phyloP scores from a whole-genome alignment of 306 rosid species.

The Cajanus cajan region DNA sequence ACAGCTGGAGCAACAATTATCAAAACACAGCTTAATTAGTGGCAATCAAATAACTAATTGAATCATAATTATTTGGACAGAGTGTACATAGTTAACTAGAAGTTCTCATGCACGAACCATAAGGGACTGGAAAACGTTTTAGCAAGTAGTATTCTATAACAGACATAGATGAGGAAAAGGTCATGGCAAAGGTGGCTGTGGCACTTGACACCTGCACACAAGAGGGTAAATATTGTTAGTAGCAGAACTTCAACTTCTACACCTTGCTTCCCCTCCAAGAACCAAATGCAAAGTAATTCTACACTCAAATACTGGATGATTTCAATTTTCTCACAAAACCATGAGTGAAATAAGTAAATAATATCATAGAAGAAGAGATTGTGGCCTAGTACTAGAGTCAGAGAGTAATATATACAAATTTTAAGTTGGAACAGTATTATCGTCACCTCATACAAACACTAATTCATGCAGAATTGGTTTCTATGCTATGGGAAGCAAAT shows the following conservation, averaged over 20 bases:
- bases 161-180: conserved; percentile 95
- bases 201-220: conserved; percentile 84
- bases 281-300: neutral
- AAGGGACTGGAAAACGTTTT: conserved; percentile 85
- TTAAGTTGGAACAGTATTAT: too few relatives aligned
- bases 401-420: too few relatives aligned
- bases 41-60: neutral
- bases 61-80: neutral
- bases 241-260: neutral
- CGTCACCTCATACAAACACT: neutral
- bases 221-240: conserved; percentile 12
- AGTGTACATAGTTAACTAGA: neutral
- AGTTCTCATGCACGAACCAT: conserved; percentile 47
- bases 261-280: neutral
- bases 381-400: too few relatives aligned
- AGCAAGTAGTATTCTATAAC: conserved; percentile 89
- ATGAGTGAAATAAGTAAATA: too few relatives aligned
- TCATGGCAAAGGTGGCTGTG: conserved; percentile 93
- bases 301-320: neutral
- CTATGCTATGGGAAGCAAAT: too few relatives aligned
- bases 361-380: too few relatives aligned
- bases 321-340: neutral
- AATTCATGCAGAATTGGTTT: neutral
- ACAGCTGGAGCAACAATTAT: conserved; percentile 57
- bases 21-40: neutral